Evolutionary conservation across 2,329 filamentous ascomycete genomes (phyloP), one percentile per base, ranked within the genome.

Genomic region (Arthroderma uncinatum): DNA sequence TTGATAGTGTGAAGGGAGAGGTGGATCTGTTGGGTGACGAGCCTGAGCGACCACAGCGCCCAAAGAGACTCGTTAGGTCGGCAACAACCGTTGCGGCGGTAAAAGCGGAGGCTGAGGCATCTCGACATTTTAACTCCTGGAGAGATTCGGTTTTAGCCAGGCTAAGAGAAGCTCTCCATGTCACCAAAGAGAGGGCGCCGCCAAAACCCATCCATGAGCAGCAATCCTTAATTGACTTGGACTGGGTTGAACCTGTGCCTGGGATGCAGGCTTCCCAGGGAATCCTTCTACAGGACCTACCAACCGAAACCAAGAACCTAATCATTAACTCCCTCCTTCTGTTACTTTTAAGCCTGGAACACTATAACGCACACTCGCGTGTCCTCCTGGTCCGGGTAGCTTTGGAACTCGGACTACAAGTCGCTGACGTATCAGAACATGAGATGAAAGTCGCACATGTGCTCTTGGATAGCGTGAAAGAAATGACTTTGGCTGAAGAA

Each of bases 61-160:
- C 36, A 28, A 40, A 2, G 28, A 16, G 53, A 14, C 53, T 19
- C 7, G 44, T 30, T 16, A 55, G 34, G 23, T 19, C 57, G 57
- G 6, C 60, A 59, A 34, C 59, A 58, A 37, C 62, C 64, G 59
- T 54, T 64, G 58, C 61, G 67, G 59, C 67, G 63, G 64, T 71
- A 90, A 64, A 90, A 84, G 73, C 82, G 4, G 66, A 69, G 57
- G 59, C 80, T 61, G 83, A 86, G 56, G 79, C 84, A 1, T 68
- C 94, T 4, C 73, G 78, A 5, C 83, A 85, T 67, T 95, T 92
- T 67, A 83, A 86, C 58, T 85, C 89, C 62, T 97, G 92, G 92
- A 82, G 88, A 64, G 78, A 82, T 4, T 76, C 77, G 10, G 81
- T 95, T 8, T 74, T 88, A 40, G 78, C 82, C 57, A 81, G 90